Base-by-base conservation (phyloP, 164 flowering plant species). In the Kingdonia uniflora region DNA sequence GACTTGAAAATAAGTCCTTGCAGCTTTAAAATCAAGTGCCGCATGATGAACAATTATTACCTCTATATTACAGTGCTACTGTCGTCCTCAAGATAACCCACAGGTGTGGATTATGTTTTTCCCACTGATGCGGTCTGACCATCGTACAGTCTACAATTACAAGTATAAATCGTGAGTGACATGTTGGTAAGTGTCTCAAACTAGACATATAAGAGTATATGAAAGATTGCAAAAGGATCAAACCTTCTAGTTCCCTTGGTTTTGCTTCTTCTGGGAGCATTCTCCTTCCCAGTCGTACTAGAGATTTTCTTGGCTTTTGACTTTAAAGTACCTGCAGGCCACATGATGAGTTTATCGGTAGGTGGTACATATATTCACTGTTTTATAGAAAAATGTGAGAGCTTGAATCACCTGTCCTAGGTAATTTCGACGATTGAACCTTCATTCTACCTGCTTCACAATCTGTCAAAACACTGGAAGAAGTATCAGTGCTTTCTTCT, bases 401-500 rank as follows among this genome's bases (percentile, higher is more conserved):
- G 53, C 29, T 48, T 15, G 21, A 59, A 51, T 43, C 49, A 81
- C 96, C 87, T 79, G 63, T 73, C 11, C 26, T 54, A 29, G 20
- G 17, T 51, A 46, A 37, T 23, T n/a, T 51, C 21, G 78, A 63
- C 13, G 81, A 71, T 53, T 70, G 77, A 55, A 79, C 68, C 68
- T 84, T 85, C 35, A 41, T 25, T 11, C 53, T 72, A 38, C 49
- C 68, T 24, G 44, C 49, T 56, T 74, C 79, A 16, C 57, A 22
- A 54, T 74, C 78, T 44, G 69, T 65, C 59, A 74, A 55, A 45
- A 66, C 80, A 66, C 82, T 70, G 13, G 78, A 74, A 43, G 64
- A 74, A 43, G 64, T 55, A 54, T 60, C 63, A 16, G 84, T 74
- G 35, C 42, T 24, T 59, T 71, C 81, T 37, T 74, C 74, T 14